These are phyloP conservation scores for Botrytis sinoallii DNA, from an alignment of 2,329 filamentous ascomycete genomes.

Conservation along the genomic window DNA sequence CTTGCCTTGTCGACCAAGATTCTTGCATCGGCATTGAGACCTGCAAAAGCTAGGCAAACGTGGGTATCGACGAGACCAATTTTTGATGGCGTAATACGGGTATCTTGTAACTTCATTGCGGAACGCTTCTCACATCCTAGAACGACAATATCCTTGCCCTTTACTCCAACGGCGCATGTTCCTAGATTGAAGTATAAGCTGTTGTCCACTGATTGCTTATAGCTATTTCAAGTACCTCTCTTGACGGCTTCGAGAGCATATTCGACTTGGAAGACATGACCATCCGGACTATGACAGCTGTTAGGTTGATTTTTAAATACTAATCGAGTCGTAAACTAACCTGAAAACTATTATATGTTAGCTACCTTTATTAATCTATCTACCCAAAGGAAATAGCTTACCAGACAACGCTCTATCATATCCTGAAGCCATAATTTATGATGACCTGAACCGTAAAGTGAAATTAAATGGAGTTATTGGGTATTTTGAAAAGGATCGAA, in stretches of 20 bases:
- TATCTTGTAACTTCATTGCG: slow-evolving; percentile 99
- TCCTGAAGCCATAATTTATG: slow-evolving; percentile 74
- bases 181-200: slow-evolving; percentile 49
- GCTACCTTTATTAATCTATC: slow-evolving; percentile 41
- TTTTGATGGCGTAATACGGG: slow-evolving; percentile 97
- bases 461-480: slow-evolving; percentile 21
- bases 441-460: slow-evolving; percentile 14
- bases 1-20: slow-evolving; percentile 98
- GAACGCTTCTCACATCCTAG: slow-evolving; percentile 98
- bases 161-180: slow-evolving; percentile 97
- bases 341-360: slow-evolving; percentile 68
- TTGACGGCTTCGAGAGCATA: slow-evolving; percentile 99
- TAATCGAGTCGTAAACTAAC: slow-evolving; percentile 45
- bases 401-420: slow-evolving; percentile 99
- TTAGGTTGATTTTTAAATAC: slow-evolving; percentile 43
- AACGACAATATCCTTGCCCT: slow-evolving; percentile 90
- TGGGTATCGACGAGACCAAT: slow-evolving; percentile 95
- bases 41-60: slow-evolving; percentile 94
- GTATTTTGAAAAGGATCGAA: slow-evolving; percentile 20
- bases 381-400: slow-evolving; percentile 49
- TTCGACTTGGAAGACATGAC: slow-evolving; percentile 99
- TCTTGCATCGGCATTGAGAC: slow-evolving; percentile 94
- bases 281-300: slow-evolving; percentile 73
- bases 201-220: not conserved
- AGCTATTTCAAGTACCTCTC: slow-evolving; percentile 62